These are phyloP conservation scores for Parascedosporium putredinis DNA, from an alignment of 2,329 filamentous ascomycete species.

Conservation along the genomic window DNA sequence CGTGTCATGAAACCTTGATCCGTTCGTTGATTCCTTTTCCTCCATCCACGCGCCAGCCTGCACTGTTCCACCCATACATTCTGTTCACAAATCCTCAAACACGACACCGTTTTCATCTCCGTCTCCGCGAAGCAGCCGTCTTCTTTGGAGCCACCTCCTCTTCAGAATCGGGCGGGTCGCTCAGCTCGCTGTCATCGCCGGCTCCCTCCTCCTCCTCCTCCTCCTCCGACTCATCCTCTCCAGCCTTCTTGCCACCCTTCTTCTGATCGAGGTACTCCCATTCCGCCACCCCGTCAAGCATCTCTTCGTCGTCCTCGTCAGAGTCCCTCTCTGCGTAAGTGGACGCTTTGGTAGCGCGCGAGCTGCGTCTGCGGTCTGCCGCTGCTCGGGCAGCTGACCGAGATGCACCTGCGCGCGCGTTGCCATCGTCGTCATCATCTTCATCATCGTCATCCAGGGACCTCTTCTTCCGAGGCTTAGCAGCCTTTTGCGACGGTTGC, in stretches of 20 bases:
- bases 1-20: constrained; percentile 1
- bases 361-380: constrained; percentile 44
- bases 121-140: background rate
- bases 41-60: background rate
- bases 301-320: constrained; percentile 49
- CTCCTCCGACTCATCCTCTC: constrained; percentile 11
- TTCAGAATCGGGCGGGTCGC: background rate
- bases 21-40: background rate
- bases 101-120: background rate
- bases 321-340: constrained; percentile 47
- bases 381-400: constrained; percentile 14
- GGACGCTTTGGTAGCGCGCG: constrained; percentile 36
- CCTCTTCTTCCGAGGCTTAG: constrained; percentile 8
- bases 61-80: background rate
- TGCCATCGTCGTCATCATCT: constrained; percentile 2
- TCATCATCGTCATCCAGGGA: constrained; percentile 12
- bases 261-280: constrained; percentile 39
- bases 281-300: constrained; percentile 48
- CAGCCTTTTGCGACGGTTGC: constrained; percentile 13
- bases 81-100: background rate
- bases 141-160: background rate
- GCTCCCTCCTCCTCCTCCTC: constrained; percentile 10
- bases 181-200: constrained; percentile 3
- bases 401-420: background rate
- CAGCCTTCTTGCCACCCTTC: constrained; percentile 13